phyloP scores from a whole-genome alignment of 108 stramenopile species.

The Phaeodactylum tricornutum region DNA sequence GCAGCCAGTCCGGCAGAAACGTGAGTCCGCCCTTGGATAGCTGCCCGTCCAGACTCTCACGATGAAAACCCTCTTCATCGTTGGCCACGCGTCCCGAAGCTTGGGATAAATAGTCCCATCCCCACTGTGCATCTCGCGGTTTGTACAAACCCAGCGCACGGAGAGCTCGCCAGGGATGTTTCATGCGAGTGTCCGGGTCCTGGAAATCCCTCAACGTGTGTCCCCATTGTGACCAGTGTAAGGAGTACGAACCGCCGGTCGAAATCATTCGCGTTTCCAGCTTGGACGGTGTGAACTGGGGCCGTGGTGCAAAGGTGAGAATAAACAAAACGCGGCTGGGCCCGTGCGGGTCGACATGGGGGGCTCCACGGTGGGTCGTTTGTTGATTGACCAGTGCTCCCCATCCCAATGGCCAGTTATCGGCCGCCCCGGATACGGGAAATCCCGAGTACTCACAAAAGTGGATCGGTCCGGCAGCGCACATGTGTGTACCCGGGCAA shows the following conservation, averaged over 20 bases:
- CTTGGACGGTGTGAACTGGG: slow-evolving; percentile 8
- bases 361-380: slow-evolving; percentile 39
- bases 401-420: slow-evolving; percentile 25
- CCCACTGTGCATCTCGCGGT: slow-evolving; percentile 18
- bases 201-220: slow-evolving; percentile 44
- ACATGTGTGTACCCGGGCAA: slow-evolving; percentile 52
- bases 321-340: slow-evolving; percentile 39
- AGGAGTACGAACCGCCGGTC: slow-evolving; percentile 37
- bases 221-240: slow-evolving; percentile 51
- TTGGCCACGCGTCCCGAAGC: slow-evolving; percentile 35
- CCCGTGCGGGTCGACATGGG: slow-evolving; percentile 28
- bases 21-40: slow-evolving; percentile 23
- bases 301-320: slow-evolving; percentile 49
- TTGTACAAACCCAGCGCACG: slow-evolving; percentile 33
- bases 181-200: slow-evolving; percentile 27
- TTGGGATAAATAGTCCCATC: slow-evolving; percentile 28
- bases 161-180: slow-evolving; percentile 22
- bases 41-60: slow-evolving; percentile 18
- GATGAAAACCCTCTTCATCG: slow-evolving; percentile 27
- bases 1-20: slow-evolving; percentile 25
- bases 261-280: slow-evolving; percentile 30
- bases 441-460: slow-evolving; percentile 16
- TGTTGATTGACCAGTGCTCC: slow-evolving; percentile 54
- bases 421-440: slow-evolving; percentile 18
- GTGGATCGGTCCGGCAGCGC: slow-evolving; percentile 18